Conservation (phyloP, 306 rosid genomes). For the Medicago ruthenica region DNA sequence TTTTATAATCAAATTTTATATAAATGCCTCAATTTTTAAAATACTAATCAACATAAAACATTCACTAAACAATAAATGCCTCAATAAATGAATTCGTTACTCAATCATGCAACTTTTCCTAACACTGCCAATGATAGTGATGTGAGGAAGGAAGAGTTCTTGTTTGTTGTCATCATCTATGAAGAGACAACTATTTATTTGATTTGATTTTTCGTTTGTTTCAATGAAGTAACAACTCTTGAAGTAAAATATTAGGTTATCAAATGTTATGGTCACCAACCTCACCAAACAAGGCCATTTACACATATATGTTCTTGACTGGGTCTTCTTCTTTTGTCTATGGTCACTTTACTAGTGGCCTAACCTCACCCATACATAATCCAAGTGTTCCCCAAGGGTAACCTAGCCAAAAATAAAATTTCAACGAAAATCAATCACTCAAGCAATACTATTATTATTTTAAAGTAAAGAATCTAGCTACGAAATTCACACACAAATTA, state of each 20-base stretch:
- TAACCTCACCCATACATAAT: constrained; percentile 52
- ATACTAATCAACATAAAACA: constrained; percentile 2
- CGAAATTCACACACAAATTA: no score
- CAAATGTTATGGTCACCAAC: constrained; percentile 52
- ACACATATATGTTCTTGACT: constrained; percentile 12
- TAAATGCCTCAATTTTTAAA: not conserved
- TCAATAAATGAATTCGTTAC: not conserved
- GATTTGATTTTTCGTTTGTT: not conserved
- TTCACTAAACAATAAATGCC: not conserved
- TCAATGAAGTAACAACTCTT: constrained; percentile 8
- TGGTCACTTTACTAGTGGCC: constrained; percentile 48
- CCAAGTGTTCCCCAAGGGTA: not conserved
- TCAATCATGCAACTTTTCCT: constrained; percentile 1
- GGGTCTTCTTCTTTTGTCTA: constrained; percentile 23
- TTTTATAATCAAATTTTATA: not conserved
- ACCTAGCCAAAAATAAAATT: not conserved
- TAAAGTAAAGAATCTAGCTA: no score
- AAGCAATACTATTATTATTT: not conserved
- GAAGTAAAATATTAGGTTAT: constrained; percentile 42
- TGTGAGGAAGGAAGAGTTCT: constrained; percentile 1
- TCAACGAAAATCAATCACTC: not conserved
- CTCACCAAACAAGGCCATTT: constrained; percentile 46
- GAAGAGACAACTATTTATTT: not conserved
- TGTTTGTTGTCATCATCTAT: not conserved
- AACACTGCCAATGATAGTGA: constrained; percentile 7